Conservation (phyloP, 2,329 filamentous ascomycete genomes). For the Corniculantispora saksenae region DNA sequence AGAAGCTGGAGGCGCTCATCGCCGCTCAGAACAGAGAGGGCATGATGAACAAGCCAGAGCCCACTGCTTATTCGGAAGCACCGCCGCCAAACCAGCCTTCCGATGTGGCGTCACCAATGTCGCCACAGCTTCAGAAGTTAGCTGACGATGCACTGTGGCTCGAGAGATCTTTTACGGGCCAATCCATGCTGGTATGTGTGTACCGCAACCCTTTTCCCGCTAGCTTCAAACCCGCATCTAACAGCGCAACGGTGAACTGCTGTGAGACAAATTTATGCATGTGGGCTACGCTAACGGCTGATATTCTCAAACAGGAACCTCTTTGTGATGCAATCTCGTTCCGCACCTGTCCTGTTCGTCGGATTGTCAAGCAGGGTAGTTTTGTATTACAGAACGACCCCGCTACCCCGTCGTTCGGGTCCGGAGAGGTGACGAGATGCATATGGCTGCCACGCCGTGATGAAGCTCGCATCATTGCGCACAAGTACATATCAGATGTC, state of each 20-base stretch:
- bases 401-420: constrained; percentile 25
- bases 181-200: constrained; percentile 32
- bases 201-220: no score
- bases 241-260: background rate
- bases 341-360: constrained; percentile 34
- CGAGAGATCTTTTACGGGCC: constrained; percentile 33
- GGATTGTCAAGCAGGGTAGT: constrained; percentile 34
- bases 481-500: constrained; percentile 33
- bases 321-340: constrained; percentile 35
- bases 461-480: constrained; percentile 32
- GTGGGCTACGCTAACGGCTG: background rate
- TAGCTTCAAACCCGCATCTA: background rate
- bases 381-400: constrained; percentile 33
- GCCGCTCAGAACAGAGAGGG: constrained; percentile 22
- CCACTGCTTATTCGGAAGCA: constrained; percentile 13
- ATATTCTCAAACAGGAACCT: constrained; percentile 27
- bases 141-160: constrained; percentile 37
- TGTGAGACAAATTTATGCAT: background rate
- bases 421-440: constrained; percentile 33
- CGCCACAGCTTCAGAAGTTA: constrained; percentile 34
- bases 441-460: constrained; percentile 37
- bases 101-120: constrained; percentile 23
- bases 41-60: constrained; percentile 1
- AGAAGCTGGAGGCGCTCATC: constrained; percentile 31
- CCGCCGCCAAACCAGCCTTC: constrained; percentile 17